A percentile compares a stretch with the other conserved stretches of the same genome.
Evolutionary conservation across 306 rosid species (phyloP).

Genomic region (Pyrus communis): DNA sequence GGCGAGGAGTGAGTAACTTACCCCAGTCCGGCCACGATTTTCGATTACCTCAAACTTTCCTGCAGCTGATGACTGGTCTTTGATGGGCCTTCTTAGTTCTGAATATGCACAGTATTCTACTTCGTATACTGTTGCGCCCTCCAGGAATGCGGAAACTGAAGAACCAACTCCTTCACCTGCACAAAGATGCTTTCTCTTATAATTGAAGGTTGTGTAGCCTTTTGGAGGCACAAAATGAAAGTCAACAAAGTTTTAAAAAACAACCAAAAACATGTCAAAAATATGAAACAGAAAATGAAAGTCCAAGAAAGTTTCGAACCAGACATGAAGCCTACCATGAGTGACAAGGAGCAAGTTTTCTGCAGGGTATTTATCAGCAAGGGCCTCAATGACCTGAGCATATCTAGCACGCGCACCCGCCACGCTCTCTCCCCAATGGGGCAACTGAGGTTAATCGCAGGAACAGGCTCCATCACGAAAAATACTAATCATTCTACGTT

Average conservation of each 20-base stretch:
- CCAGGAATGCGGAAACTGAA: constrained; percentile 42
- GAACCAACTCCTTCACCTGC: constrained; percentile 85
- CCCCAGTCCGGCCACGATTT: constrained; percentile 32
- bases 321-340: constrained; percentile 49
- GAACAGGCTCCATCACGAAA: constrained; percentile 6
- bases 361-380: constrained; percentile 60
- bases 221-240: no score
- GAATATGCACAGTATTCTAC: constrained; percentile 67
- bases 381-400: constrained; percentile 43
- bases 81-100: constrained; percentile 59
- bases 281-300: neutral
- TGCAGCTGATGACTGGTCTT: constrained; percentile 24
- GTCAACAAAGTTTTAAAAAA: no score
- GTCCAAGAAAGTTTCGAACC: neutral
- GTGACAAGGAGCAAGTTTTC: constrained; percentile 87
- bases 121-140: constrained; percentile 38
- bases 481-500: neutral
- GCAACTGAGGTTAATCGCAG: constrained; percentile 47
- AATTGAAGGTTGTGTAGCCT: neutral
- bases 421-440: constrained; percentile 56
- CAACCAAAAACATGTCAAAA: neutral
- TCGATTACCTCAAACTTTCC: constrained; percentile 60
- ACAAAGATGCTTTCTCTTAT: neutral
- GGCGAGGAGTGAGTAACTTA: constrained; percentile 16
- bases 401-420: constrained; percentile 47